Evolutionary conservation across 805 yeast species (phyloP).

Genomic region (Saccharomyces eubayanus): DNA sequence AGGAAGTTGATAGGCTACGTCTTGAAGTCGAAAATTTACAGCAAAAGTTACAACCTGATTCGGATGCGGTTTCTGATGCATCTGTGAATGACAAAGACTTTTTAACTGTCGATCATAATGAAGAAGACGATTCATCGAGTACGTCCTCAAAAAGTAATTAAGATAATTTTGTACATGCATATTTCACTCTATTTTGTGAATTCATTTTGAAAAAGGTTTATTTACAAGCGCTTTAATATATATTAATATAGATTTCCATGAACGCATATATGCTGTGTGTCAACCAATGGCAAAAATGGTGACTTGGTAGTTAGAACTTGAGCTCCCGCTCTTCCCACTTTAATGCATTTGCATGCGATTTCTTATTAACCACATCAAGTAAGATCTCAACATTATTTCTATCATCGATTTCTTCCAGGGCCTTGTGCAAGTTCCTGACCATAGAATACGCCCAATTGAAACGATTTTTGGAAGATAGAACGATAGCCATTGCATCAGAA

Average conservation of each 20-base stretch:
- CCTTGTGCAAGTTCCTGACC: conserved; percentile 35
- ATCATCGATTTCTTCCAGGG: conserved; percentile 40
- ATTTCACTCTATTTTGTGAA: background rate
- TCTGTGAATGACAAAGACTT: conserved; percentile 1
- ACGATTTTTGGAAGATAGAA: conserved; percentile 56
- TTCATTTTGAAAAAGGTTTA: background rate
- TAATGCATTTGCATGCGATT: conserved; percentile 8
- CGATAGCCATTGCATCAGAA: conserved; percentile 62
- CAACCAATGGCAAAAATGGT: background rate
- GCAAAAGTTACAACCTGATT: conserved; percentile 17
- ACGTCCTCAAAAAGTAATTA: background rate
- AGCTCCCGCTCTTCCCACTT: conserved; percentile 17
- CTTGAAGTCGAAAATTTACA: conserved; percentile 63
- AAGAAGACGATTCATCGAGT: background rate
- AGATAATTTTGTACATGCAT: background rate
- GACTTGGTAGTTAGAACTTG: conserved; percentile 4
- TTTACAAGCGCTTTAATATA: background rate
- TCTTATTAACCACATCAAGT: conserved; percentile 28
- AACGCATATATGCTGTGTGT: background rate
- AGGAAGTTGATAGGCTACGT: conserved; percentile 67
- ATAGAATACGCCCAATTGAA: conserved; percentile 58
- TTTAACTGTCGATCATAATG: background rate
- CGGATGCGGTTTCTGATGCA: background rate
- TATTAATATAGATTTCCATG: background rate
- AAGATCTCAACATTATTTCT: conserved; percentile 25